Evolutionary conservation across 2,329 filamentous ascomycete genomes (phyloP).

Genomic region (Berkeleyomyces basicola): DNA sequence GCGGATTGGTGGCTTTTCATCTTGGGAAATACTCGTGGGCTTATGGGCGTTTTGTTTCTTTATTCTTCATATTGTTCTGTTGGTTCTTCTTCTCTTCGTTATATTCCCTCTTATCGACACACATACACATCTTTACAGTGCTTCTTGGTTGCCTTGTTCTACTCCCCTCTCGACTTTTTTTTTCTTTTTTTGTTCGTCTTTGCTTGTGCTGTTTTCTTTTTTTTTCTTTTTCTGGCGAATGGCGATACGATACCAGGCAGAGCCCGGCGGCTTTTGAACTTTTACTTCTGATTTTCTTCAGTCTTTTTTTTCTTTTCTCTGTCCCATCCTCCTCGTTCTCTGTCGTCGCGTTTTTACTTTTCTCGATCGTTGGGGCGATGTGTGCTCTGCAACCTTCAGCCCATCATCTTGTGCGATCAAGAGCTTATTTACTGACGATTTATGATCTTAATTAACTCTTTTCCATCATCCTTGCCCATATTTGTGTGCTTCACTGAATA

Average conservation of each 20-base stretch:
- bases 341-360: background rate
- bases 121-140: background rate
- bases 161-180: background rate
- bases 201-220: background rate
- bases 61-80: background rate
- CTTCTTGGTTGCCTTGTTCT: background rate
- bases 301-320: background rate
- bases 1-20: slow-evolving; percentile 1
- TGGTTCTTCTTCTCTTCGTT: background rate
- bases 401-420: background rate
- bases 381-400: background rate
- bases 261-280: slow-evolving; percentile 5
- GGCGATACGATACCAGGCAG: slow-evolving; percentile 13
- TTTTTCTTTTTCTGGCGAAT: slow-evolving; percentile 6
- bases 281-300: background rate
- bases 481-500: background rate
- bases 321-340: background rate
- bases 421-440: background rate
- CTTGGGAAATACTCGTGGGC: background rate
- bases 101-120: background rate
- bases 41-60: slow-evolving; percentile 6
- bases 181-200: background rate
- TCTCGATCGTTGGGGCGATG: background rate
- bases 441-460: background rate
- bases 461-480: background rate